These are phyloP conservation scores for Tulasnella sp. DNA, from an alignment of 768 basidiomycete genomes.

Conservation along the genomic window DNA sequence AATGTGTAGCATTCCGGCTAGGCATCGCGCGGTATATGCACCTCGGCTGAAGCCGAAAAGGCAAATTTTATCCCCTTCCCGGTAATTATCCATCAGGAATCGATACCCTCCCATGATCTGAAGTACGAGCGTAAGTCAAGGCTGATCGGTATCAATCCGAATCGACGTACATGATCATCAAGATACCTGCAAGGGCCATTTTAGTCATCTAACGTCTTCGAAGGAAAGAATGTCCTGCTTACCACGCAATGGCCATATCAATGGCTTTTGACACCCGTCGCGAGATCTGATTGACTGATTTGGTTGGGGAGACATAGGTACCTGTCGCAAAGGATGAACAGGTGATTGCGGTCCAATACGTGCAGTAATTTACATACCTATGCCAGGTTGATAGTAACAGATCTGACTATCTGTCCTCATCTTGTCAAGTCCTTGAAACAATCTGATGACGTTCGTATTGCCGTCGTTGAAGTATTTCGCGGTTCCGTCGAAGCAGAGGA, in stretches of 20 bases:
- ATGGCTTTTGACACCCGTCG: not conserved
- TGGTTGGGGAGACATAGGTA: conserved; percentile 1
- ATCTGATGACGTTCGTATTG: conserved; percentile 39
- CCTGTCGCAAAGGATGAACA: not conserved
- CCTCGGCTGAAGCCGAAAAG: conserved; percentile 14
- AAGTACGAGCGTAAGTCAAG: not conserved
- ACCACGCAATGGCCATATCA: conserved; percentile 6
- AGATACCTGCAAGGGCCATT: conserved; percentile 35
- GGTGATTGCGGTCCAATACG: not conserved
- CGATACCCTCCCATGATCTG: conserved; percentile 10
- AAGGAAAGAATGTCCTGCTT: not conserved
- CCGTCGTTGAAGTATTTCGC: conserved; percentile 22
- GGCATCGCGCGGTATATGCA: conserved; percentile 8
- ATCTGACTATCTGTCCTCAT: conserved; percentile 48
- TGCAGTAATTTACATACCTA: not conserved
- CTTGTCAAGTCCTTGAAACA: conserved; percentile 17
- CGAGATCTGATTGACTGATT: not conserved
- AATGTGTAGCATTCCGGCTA: conserved; percentile 15
- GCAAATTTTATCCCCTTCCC: conserved; percentile 24
- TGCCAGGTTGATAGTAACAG: conserved; percentile 59
- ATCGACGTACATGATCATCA: conserved; percentile 44
- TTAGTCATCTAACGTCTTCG: not conserved
- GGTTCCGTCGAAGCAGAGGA: conserved; percentile 17
- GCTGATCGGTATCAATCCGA: not conserved
- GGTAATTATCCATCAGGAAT: conserved; percentile 9